These are phyloP conservation scores for Hylodesmum podocarpum DNA, from an alignment of 306 rosid genomes.

Conservation along the genomic window DNA sequence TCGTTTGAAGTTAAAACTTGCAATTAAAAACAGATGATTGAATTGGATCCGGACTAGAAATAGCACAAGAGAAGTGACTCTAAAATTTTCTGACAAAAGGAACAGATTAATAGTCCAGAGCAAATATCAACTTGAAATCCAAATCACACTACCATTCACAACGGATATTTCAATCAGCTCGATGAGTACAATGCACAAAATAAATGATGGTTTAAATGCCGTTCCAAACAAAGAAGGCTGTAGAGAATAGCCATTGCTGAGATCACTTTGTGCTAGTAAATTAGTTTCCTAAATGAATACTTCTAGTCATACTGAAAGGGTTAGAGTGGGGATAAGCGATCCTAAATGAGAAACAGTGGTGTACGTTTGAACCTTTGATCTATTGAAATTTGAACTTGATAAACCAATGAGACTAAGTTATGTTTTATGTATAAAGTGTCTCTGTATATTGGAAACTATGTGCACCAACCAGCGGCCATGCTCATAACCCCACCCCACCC, in stretches of 20 bases:
- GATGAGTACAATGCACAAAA: neutral
- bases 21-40: neutral
- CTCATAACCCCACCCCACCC: neutral
- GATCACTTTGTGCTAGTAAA: neutral
- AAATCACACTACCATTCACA: neutral
- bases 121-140: neutral
- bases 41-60: neutral
- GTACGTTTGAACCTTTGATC: neutral
- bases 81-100: neutral
- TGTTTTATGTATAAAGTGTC: neutral
- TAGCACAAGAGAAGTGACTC: neutral
- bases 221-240: neutral
- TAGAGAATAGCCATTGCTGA: neutral
- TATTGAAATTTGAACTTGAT: neutral
- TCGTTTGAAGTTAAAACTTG: conserved; percentile 5
- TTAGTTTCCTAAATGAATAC: neutral
- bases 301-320: neutral
- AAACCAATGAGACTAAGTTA: neutral
- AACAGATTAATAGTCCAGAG: neutral
- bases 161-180: neutral
- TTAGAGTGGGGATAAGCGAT: neutral
- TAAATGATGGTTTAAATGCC: too few relatives aligned
- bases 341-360: neutral
- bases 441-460: neutral
- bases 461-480: neutral